Conservation (phyloP, 2,329 filamentous ascomycete genomes). For the Colletotrichum filicis region DNA sequence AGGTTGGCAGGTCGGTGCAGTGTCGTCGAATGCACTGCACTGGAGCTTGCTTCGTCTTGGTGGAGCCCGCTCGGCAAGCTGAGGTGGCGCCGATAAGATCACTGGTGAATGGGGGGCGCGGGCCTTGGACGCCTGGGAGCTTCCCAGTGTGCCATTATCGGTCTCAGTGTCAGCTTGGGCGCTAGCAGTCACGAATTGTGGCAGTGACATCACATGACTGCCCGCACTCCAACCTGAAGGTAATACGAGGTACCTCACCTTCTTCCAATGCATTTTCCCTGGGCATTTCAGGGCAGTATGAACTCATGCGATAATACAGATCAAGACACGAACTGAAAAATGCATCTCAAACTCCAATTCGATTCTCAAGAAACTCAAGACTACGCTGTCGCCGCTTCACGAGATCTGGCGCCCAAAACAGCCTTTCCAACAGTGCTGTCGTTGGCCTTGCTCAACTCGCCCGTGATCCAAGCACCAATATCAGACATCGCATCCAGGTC, state of each 20-base stretch:
- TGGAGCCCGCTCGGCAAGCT: conserved; percentile 44
- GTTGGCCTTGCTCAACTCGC: conserved; percentile 70
- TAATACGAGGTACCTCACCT: neutral
- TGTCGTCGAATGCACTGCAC: conserved; percentile 40
- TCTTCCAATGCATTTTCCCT: too few species aligned
- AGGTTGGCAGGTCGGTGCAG: conserved; percentile 46
- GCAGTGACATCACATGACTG: conserved; percentile 54
- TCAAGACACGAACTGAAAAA: neutral
- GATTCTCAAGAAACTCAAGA: neutral
- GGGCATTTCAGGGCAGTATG: too few species aligned
- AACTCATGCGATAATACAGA: too few species aligned
- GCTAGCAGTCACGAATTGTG: conserved; percentile 15
- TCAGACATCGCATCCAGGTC: conserved; percentile 73
- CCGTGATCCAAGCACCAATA: conserved; percentile 79
- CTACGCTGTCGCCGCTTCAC: conserved; percentile 29
- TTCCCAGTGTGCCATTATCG: conserved; percentile 8
- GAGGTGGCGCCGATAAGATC: conserved; percentile 36
- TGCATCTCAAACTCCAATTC: neutral
- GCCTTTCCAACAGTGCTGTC: conserved; percentile 76
- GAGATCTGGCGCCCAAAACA: conserved; percentile 61
- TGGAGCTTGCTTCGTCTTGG: conserved; percentile 51
- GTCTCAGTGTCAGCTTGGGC: conserved; percentile 19
- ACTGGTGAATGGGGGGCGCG: conserved; percentile 7
- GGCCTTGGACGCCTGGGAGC: conserved; percentile 14
- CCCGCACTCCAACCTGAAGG: neutral